Evolutionary conservation across 257 asterid genomes (phyloP), one percentile per base, ranked within the genome.

Genomic region (Anisodus tanguticus): DNA sequence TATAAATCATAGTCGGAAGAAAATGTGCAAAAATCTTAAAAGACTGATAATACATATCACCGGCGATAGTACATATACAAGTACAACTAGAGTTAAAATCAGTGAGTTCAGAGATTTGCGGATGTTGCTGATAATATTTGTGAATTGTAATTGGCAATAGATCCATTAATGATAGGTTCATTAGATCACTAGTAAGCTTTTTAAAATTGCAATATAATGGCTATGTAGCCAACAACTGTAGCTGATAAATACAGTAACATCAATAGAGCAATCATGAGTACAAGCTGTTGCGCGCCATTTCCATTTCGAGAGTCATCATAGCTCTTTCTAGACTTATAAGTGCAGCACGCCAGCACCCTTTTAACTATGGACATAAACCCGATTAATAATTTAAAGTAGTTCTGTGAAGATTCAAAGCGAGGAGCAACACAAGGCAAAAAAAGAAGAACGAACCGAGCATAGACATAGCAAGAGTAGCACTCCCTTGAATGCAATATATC

Each of bases 391-490:
- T 76, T 26, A 26, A 31, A 12, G 45, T 22, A 51, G 13, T 51
- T 76, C 4, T 60, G 11, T 83, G 85, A 69, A 79, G 85, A 59
- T 74, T 72, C 17, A 54, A 53, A 78, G 4, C 39, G 26, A 68
- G 43, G 6, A 87, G 81, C 64, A 82, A 45, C 54, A 81, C 76
- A 15, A 87, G 71, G 64, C 59, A 53, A 37, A 84, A 11, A 8
- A 71, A 87, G 19, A 81, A n/a, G 5, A 67, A 41, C 0, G 85
- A 63, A 37, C 85, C 89, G 4, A 64, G 26, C 74, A 81, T 71
- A 66, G 89, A 87, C 15, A 87, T 11, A 6, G n/a, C 80, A 8
- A 81, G 53, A 37, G 89, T 81, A 4, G 81, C 86, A 37, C 84
- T 83, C 9, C 60, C 84, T 9, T 83, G 88, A 3, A 51, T 17